A percentile compares a stretch with the other conserved stretches of the same genome.
phyloP scores from a whole-genome alignment of 2,329 filamentous ascomycete species.

The Trichoderma aggressivum region DNA sequence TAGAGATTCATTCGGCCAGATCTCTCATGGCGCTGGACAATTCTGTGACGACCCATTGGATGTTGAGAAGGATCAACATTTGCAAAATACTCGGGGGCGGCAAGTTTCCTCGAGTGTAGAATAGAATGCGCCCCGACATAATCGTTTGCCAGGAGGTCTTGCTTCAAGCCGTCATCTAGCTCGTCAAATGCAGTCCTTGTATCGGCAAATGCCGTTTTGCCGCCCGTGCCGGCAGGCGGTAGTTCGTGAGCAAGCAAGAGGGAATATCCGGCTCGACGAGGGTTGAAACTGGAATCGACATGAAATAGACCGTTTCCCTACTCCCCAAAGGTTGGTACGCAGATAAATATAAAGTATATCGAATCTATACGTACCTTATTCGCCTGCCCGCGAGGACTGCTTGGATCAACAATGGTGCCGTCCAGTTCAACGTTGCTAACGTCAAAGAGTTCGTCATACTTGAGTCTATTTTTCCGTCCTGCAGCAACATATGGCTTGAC shows the following conservation, averaged over 20 bases:
- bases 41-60: constrained; percentile 43
- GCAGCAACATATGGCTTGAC: constrained; percentile 31
- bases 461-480: constrained; percentile 45
- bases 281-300: constrained; percentile 54
- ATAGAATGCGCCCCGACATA: constrained; percentile 51
- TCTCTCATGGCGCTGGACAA: constrained; percentile 51
- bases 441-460: constrained; percentile 55
- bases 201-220: constrained; percentile 53
- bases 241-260: constrained; percentile 49
- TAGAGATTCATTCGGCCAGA: constrained; percentile 52
- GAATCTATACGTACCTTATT: background rate
- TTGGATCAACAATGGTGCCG: constrained; percentile 32
- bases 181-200: constrained; percentile 49
- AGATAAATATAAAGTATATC: background rate
- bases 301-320: constrained; percentile 52
- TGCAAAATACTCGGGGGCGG: constrained; percentile 46
- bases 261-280: constrained; percentile 50
- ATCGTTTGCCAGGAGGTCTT: constrained; percentile 35
- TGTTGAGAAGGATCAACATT: constrained; percentile 40
- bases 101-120: constrained; percentile 50
- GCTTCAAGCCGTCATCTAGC: constrained; percentile 36
- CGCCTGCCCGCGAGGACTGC: background rate
- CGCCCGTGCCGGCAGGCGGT: constrained; percentile 46
- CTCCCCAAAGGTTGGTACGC: background rate
- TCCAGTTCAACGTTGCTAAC: constrained; percentile 53